Evolutionary conservation across 371 early-diverging fungal species (phyloP).

Genomic region (Lichtheimia hyalospora): DNA sequence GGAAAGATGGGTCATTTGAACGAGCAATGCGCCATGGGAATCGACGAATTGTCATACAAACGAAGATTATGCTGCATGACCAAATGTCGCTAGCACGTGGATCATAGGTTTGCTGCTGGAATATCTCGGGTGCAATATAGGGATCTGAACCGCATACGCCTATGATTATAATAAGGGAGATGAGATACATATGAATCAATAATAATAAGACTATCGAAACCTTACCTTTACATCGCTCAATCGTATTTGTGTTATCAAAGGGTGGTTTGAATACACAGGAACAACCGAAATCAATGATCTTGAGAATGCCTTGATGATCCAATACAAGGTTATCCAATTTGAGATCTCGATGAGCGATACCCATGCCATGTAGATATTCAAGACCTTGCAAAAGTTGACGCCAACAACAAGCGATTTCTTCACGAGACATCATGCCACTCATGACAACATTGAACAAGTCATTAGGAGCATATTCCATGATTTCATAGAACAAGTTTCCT

Average conservation of each 20-base stretch:
- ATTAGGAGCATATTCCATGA: constrained; percentile 83
- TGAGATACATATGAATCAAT: background rate
- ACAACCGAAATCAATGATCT: constrained; percentile 94
- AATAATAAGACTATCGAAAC: background rate
- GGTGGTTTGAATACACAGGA: constrained; percentile 76
- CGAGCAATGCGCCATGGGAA: constrained; percentile 76
- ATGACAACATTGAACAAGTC: constrained; percentile 77
- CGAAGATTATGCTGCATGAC: constrained; percentile 75
- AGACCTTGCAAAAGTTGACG: constrained; percentile 77
- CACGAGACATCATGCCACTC: constrained; percentile 63
- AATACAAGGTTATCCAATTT: constrained; percentile 87
- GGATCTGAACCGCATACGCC: constrained; percentile 87
- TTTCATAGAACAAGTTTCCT: constrained; percentile 61
- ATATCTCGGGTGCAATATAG: constrained; percentile 91
- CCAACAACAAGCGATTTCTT: constrained; percentile 75
- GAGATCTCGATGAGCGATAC: constrained; percentile 86
- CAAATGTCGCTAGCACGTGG: constrained; percentile 72
- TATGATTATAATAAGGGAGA: constrained; percentile 8
- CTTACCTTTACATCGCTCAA: constrained; percentile 57
- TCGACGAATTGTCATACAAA: constrained; percentile 72
- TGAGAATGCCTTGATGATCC: constrained; percentile 69
- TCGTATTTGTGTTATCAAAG: constrained; percentile 52
- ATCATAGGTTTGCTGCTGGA: constrained; percentile 57
- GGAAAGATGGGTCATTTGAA: constrained; percentile 50
- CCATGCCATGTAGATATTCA: constrained; percentile 68